Evolutionary conservation across 2,329 filamentous ascomycete species (phyloP).

Genomic region (Hypoxylon sp.): DNA sequence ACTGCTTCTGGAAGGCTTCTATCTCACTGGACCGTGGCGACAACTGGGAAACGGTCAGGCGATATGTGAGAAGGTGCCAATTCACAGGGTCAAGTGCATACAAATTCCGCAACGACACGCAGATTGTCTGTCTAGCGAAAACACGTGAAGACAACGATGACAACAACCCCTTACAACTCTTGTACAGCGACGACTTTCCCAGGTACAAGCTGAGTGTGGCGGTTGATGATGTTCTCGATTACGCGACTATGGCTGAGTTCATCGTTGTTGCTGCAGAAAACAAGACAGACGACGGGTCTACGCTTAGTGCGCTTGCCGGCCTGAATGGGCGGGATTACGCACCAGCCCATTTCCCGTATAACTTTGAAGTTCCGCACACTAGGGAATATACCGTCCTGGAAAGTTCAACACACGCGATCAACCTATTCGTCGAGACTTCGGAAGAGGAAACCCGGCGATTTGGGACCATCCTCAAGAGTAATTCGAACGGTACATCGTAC

Average conservation of each 20-base stretch:
- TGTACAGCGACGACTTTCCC: slow-evolving; percentile 85
- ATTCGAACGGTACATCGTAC: slow-evolving; percentile 97
- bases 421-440: slow-evolving; percentile 89
- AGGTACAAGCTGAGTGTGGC: slow-evolving; percentile 69
- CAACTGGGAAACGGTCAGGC: slow-evolving; percentile 79
- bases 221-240: slow-evolving; percentile 80
- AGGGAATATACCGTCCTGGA: slow-evolving; percentile 93
- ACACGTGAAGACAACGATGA: slow-evolving; percentile 73
- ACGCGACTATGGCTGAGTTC: slow-evolving; percentile 96
- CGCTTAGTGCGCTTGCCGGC: slow-evolving; percentile 82
- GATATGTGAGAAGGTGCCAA: slow-evolving; percentile 83
- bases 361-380: slow-evolving; percentile 82
- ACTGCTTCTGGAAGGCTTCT: slow-evolving; percentile 80
- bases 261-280: slow-evolving; percentile 87
- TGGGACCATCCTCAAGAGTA: slow-evolving; percentile 95
- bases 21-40: slow-evolving; percentile 83
- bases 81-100: slow-evolving; percentile 78
- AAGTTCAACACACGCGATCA: slow-evolving; percentile 93
- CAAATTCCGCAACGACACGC: slow-evolving; percentile 63
- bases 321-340: slow-evolving; percentile 87
- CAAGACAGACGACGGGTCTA: slow-evolving; percentile 74
- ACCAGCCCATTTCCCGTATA: slow-evolving; percentile 84
- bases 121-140: slow-evolving; percentile 73
- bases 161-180: slow-evolving; percentile 73
- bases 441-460: slow-evolving; percentile 73